Evolutionary conservation across 169 alveolate species (phyloP).

Genomic region (Eimeria acervulina): DNA sequence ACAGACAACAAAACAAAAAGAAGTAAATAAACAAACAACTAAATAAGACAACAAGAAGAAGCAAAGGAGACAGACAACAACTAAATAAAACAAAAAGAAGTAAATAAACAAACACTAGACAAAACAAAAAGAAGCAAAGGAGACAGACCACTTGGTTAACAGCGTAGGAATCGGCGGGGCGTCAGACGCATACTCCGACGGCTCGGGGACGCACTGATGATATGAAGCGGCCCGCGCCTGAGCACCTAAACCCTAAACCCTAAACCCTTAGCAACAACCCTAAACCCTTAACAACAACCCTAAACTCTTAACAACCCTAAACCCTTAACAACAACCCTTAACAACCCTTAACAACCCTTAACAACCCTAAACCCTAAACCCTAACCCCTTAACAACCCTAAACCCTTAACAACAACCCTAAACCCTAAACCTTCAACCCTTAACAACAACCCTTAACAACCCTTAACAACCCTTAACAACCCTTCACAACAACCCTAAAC

Average conservation of each 20-base stretch:
- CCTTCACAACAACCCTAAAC: neutral
- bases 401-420: too few relatives aligned
- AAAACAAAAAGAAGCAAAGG: too few relatives aligned
- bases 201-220: constrained; percentile 79
- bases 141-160: too few relatives aligned
- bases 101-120: too few relatives aligned
- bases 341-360: neutral
- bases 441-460: neutral
- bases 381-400: too few relatives aligned
- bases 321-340: neutral
- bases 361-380: too few relatives aligned
- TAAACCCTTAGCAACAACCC: constrained; percentile 5
- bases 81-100: too few relatives aligned
- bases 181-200: constrained; percentile 78
- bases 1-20: too few relatives aligned
- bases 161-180: too few relatives aligned
- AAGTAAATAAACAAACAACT: too few relatives aligned
- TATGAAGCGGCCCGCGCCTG: constrained; percentile 72
- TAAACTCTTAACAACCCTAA: neutral
- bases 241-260: neutral
- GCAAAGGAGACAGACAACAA: too few relatives aligned
- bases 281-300: neutral
- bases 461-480: neutral
- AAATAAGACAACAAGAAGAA: too few relatives aligned
- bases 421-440: neutral